Percentiles rank a stretch among this genome's conserved stretches.
These are phyloP conservation scores for Penicillium freii DNA, from an alignment of 2,329 filamentous ascomycete genomes.

Conservation along the genomic window DNA sequence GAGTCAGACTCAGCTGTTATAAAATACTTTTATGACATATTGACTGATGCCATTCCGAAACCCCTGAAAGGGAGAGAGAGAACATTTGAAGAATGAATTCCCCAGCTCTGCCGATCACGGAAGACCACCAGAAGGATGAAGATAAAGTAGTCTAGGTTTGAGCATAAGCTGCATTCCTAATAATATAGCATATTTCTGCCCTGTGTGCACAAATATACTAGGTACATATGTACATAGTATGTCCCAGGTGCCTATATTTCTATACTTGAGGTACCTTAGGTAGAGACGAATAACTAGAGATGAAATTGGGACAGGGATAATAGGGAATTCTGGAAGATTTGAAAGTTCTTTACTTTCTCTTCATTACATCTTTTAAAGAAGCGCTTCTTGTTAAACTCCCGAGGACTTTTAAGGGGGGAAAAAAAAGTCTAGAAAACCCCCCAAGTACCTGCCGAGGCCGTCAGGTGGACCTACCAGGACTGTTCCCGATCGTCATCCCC, in stretches of 20 bases:
- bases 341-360: slow-evolving; percentile 9
- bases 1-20: not conserved
- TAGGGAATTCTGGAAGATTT: slow-evolving; percentile 1
- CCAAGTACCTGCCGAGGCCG: slow-evolving; percentile 28
- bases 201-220: not conserved
- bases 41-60: slow-evolving; percentile 1
- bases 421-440: not conserved
- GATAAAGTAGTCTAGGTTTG: not conserved
- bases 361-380: slow-evolving; percentile 14
- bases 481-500: slow-evolving; percentile 24
- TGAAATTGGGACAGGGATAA: not conserved
- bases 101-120: slow-evolving; percentile 6
- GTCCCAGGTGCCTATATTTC: not conserved
- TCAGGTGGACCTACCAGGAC: slow-evolving; percentile 28
- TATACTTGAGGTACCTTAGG: not conserved
- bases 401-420: not conserved
- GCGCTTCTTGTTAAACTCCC: slow-evolving; percentile 7
- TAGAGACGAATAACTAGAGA: not conserved
- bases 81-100: not conserved
- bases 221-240: not conserved
- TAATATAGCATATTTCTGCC: not conserved
- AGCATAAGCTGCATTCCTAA: not conserved
- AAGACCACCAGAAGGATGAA: slow-evolving; percentile 1
- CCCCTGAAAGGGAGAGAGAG: slow-evolving; percentile 8
- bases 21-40: not conserved